phyloP scores from a whole-genome alignment of 2,329 filamentous ascomycete species.

The Tothia fuscella region DNA sequence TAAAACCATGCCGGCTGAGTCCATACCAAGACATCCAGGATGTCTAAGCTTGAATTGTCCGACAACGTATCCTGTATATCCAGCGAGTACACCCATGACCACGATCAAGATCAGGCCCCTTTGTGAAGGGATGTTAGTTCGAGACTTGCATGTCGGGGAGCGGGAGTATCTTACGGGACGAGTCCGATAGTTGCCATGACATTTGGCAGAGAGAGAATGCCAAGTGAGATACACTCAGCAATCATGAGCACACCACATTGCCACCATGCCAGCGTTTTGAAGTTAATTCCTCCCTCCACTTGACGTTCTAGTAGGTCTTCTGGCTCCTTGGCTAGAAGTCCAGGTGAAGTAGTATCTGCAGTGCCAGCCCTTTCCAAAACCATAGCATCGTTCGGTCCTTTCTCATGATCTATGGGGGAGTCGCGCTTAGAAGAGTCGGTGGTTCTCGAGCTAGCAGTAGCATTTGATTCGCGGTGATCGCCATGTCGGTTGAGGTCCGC shows the following conservation, averaged over 20 bases:
- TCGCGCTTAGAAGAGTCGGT: no score
- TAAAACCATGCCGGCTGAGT: slow-evolving; percentile 53
- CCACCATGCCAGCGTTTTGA: slow-evolving; percentile 29
- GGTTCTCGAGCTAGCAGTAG: no score
- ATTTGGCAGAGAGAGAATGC: slow-evolving; percentile 43
- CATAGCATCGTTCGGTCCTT: no score
- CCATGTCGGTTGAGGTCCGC: no score
- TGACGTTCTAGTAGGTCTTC: no score
- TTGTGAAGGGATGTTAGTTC: slow-evolving; percentile 1
- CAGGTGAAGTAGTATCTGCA: no score
- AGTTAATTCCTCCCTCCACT: neutral
- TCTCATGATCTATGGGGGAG: no score
- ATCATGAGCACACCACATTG: slow-evolving; percentile 41
- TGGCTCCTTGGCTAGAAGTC: no score
- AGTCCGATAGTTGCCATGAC: slow-evolving; percentile 41
- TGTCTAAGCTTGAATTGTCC: slow-evolving; percentile 45
- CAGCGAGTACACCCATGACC: slow-evolving; percentile 41
- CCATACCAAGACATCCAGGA: slow-evolving; percentile 52
- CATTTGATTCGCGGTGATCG: no score
- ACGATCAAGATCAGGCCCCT: slow-evolving; percentile 42
- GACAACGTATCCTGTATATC: slow-evolving; percentile 50
- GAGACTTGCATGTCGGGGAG: neutral
- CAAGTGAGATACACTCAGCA: slow-evolving; percentile 47
- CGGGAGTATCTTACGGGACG: slow-evolving; percentile 30
- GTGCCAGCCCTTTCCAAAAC: no score